Base-by-base conservation (phyloP, 2,329 filamentous ascomycete species). In the Diaporthe batatas region DNA sequence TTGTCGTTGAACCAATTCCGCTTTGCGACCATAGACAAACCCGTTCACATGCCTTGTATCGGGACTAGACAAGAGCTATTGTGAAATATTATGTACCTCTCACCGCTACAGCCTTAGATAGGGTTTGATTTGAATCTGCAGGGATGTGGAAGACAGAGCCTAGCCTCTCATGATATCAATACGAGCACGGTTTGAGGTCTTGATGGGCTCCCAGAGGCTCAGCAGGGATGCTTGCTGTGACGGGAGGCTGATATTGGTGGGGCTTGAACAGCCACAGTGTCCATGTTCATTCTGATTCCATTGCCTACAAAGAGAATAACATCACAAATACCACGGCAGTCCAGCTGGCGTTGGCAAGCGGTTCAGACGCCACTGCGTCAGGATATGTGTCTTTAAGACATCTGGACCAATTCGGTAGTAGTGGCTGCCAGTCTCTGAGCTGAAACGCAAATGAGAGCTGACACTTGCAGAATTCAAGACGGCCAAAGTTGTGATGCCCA, bases 351-450 rank as follows among this genome's bases (percentile, higher is more conserved):
- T 51, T 32, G 42, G 54, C 11, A 49, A 21, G 16, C 51, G 29
- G 55, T 54, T 58, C n/a, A 59, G 10, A 18, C 23, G 32, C 29
- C 54, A 62, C 49, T 64, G 54, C 54, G 34, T 70, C 34, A 6
- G 47, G 11, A 36, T 62, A 42, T 7, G 54, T n/a, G 42, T 70
- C 25, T 12, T 12, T 12, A 39, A 39, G 36, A 70, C 1, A 70
- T 62, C 25, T 21, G 29, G 16, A 53, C 36, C 6, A 12, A 14
- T 11, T 34, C 42, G 29, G 21, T 2, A 39, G 7, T 10, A 25
- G 53, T 62, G 5, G 23, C 25, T 29, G 39, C 49, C 47, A 51
- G 51, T 8, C 32, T 62, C 14, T 59, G 53, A 47, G 36, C 34
- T 62, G 29, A 36, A 18, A 51, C 34, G 11, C 4, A 62, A 39